These are phyloP conservation scores for Hypoxylon sp. DNA, from an alignment of 2,329 filamentous ascomycete species.

Conservation along the genomic window DNA sequence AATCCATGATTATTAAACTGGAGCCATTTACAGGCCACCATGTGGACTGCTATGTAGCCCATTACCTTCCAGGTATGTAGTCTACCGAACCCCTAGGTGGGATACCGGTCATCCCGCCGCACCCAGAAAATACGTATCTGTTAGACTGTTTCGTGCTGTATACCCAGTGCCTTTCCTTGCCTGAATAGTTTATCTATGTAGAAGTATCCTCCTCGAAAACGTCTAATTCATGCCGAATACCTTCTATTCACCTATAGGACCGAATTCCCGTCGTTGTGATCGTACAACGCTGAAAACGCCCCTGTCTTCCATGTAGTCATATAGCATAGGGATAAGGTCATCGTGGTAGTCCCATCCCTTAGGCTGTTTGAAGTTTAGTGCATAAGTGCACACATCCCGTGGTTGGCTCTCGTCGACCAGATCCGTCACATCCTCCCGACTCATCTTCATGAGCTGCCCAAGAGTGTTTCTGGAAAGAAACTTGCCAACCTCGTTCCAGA, in stretches of 20 bases:
- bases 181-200: not conserved
- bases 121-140: not conserved
- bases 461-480: constrained; percentile 1
- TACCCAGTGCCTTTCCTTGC: not conserved
- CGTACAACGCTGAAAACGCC: not conserved
- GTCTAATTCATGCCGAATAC: not conserved
- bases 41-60: not conserved
- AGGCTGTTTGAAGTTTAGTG: not conserved
- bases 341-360: constrained; percentile 16
- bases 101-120: not conserved
- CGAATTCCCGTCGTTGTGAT: not conserved
- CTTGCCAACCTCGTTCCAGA: constrained; percentile 4
- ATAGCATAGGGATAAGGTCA: constrained; percentile 1
- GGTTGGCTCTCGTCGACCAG: not conserved
- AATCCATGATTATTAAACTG: too few species aligned
- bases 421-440: not conserved
- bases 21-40: not conserved
- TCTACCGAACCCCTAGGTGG: not conserved
- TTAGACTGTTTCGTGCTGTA: not conserved
- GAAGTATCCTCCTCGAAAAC: not conserved
- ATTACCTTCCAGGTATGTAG: too few species aligned
- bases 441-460: constrained; percentile 6
- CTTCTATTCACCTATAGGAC: not conserved
- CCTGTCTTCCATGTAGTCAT: constrained; percentile 1
- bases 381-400: not conserved